These are phyloP conservation scores for Gossypium rotundifolium DNA, from an alignment of 345 rosid species.

Conservation along the genomic window DNA sequence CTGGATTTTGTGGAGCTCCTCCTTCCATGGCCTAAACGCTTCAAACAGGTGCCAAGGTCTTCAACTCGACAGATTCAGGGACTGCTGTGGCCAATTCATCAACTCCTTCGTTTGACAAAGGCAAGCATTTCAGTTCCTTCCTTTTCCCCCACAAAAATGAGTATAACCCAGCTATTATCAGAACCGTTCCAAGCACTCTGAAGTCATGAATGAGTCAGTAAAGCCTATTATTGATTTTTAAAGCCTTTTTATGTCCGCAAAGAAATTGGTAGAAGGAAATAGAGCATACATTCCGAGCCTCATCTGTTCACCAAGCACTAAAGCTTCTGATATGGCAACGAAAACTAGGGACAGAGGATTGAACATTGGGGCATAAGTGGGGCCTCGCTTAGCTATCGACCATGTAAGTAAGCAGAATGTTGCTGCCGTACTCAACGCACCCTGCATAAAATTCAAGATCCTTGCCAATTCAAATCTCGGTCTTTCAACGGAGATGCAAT, in stretches of 20 bases:
- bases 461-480: too few relatives aligned
- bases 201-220: neutral
- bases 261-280: neutral
- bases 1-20: neutral
- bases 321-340: constrained; percentile 32
- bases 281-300: constrained; percentile 30
- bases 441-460: constrained; percentile 18
- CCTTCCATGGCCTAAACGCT: neutral
- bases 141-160: constrained; percentile 34
- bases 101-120: neutral
- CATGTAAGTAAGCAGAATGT: constrained; percentile 31
- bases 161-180: constrained; percentile 39
- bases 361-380: constrained; percentile 51
- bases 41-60: neutral
- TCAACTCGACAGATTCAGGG: constrained; percentile 1
- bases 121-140: constrained; percentile 17
- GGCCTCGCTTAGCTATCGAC: constrained; percentile 35
- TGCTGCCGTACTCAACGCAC: constrained; percentile 36
- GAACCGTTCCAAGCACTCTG: constrained; percentile 33
- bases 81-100: neutral
- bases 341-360: constrained; percentile 39
- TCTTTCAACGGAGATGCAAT: too few relatives aligned
- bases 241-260: too few relatives aligned
- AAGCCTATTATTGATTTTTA: neutral
- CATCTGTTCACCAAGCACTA: constrained; percentile 28